Conservation (phyloP, 352 stramenopile species). For the Phytophthora multivora region DNA sequence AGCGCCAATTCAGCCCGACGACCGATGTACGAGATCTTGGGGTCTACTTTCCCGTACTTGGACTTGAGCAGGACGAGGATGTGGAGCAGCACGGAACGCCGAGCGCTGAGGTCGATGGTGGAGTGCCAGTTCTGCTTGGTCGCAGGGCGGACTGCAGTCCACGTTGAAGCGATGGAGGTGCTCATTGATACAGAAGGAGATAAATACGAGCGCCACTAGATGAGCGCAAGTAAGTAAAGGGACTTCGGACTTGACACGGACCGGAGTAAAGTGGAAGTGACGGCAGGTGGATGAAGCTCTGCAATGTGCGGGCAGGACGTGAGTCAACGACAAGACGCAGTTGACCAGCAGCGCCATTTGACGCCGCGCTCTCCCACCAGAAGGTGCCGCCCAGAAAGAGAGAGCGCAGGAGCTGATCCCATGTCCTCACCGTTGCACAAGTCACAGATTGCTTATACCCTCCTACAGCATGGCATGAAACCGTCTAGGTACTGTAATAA, state of each 20-base stretch:
- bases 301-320: not conserved
- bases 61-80: constrained; percentile 66
- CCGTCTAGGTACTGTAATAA: constrained; percentile 1
- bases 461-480: not conserved
- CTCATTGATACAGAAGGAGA: constrained; percentile 13
- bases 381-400: constrained; percentile 32
- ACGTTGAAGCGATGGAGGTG: constrained; percentile 15
- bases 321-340: constrained; percentile 23
- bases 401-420: constrained; percentile 20
- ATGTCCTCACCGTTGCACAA: constrained; percentile 14
- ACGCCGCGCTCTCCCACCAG: constrained; percentile 30
- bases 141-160: not conserved
- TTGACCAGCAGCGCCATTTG: constrained; percentile 22
- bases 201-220: constrained; percentile 30
- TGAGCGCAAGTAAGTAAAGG: constrained; percentile 28
- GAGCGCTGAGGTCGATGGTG: constrained; percentile 39
- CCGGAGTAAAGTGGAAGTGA: constrained; percentile 41
- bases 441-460: constrained; percentile 29
- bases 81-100: constrained; percentile 59
- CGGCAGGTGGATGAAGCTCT: not conserved
- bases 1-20: constrained; percentile 60
- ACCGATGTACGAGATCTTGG: constrained; percentile 67
- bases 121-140: constrained; percentile 50
- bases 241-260: constrained; percentile 29
- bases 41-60: constrained; percentile 65